These are phyloP conservation scores for Perkinsus chesapeaki DNA, from an alignment of 169 alveolate species.

Conservation along the genomic window DNA sequence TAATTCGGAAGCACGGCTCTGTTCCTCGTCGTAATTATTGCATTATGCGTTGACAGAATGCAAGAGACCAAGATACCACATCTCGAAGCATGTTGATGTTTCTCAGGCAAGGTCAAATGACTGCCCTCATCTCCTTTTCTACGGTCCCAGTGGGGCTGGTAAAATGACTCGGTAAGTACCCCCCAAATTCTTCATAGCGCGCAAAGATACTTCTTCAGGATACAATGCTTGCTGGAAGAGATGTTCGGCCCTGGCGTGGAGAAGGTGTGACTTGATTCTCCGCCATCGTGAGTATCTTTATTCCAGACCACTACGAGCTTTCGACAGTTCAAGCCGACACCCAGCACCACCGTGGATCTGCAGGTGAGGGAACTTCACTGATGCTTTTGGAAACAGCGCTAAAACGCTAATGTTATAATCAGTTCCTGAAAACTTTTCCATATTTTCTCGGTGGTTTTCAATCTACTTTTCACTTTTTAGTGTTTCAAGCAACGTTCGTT, in stretches of 20 bases:
- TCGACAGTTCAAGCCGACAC: neutral
- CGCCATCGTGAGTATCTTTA: no score
- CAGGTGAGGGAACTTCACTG: neutral
- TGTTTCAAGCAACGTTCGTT: no score
- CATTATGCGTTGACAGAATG: no score
- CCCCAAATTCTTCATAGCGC: neutral
- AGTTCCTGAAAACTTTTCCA: neutral
- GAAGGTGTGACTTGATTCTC: no score
- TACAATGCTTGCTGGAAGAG: constrained; percentile 53
- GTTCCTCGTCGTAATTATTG: no score
- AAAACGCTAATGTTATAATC: neutral
- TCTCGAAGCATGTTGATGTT: neutral
- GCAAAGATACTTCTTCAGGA: constrained; percentile 15
- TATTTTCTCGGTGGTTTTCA: neutral
- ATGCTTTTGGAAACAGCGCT: no score
- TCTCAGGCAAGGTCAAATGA: constrained; percentile 24
- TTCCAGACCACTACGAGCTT: neutral
- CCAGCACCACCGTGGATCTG: neutral
- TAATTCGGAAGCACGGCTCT: no score
- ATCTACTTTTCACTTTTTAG: no score
- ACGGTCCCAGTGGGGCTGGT: constrained; percentile 80
- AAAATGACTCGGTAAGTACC: constrained; percentile 45
- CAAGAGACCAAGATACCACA: no score
- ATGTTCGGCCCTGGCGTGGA: constrained; percentile 47
- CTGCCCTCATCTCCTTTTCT: constrained; percentile 55